These are phyloP conservation scores for Plectosphaerella cucumerina DNA, from an alignment of 2,329 filamentous ascomycete species.

Conservation along the genomic window DNA sequence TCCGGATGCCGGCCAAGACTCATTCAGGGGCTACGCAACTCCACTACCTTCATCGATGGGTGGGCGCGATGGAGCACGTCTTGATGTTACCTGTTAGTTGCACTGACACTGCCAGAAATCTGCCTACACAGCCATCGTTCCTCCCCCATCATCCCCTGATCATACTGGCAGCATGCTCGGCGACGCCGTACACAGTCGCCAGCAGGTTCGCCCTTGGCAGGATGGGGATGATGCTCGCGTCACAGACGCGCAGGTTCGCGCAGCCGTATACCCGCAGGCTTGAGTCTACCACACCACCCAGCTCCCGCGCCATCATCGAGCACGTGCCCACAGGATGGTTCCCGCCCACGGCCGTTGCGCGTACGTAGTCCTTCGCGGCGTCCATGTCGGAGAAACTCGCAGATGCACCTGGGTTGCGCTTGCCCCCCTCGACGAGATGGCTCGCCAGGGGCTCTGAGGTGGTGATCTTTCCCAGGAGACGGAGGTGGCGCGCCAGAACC, in stretches of 20 bases:
- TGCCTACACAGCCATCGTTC: not conserved
- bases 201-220: conserved; percentile 29
- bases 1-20: no score
- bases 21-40: no score
- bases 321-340: conserved; percentile 45
- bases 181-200: conserved; percentile 20
- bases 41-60: no score
- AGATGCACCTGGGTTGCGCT: conserved; percentile 3
- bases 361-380: conserved; percentile 28
- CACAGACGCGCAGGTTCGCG: conserved; percentile 38
- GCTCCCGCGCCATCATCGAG: conserved; percentile 46
- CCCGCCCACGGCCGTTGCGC: conserved; percentile 25
- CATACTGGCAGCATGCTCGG: conserved; percentile 19
- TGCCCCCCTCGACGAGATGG: conserved; percentile 35
- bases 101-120: no score
- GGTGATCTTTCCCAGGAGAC: conserved; percentile 31
- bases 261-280: conserved; percentile 39
- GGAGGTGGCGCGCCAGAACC: conserved; percentile 39
- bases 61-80: no score
- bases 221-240: conserved; percentile 40
- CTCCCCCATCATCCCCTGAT: not conserved
- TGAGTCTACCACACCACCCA: conserved; percentile 42
- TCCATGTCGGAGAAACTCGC: conserved; percentile 26
- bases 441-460: conserved; percentile 34
- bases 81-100: no score